Evolutionary conservation across 1,139 yeast species (phyloP).

Genomic region (Citeromyces hawaiiensis): DNA sequence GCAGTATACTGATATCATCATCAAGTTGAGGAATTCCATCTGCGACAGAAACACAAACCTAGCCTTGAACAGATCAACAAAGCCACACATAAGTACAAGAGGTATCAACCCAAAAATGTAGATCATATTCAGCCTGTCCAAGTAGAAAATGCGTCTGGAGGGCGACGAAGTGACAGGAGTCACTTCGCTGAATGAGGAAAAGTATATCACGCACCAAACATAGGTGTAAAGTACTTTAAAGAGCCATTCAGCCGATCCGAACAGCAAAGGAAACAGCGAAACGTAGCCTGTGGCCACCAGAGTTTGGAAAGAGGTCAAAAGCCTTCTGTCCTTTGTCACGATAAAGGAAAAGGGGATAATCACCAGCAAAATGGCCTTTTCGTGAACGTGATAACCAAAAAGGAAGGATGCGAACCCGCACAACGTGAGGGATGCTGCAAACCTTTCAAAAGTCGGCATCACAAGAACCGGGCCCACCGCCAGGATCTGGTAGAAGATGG

Average conservation of each 20-base stretch:
- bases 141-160: conserved; percentile 32
- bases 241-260: conserved; percentile 67
- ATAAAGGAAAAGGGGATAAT: conserved; percentile 84
- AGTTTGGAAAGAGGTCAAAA: conserved; percentile 53
- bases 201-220: conserved; percentile 75
- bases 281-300: conserved; percentile 75
- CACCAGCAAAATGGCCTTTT: conserved; percentile 80
- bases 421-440: conserved; percentile 71
- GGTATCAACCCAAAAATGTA: conserved; percentile 63
- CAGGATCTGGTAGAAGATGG: conserved; percentile 68
- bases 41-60: conserved; percentile 34
- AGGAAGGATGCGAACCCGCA: conserved; percentile 88
- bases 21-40: conserved; percentile 63
- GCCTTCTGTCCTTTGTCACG: conserved; percentile 56
- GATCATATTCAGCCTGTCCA: conserved; percentile 58
- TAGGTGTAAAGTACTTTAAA: conserved; percentile 69
- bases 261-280: conserved; percentile 78
- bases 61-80: conserved; percentile 43
- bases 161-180: conserved; percentile 40
- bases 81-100: conserved; percentile 38
- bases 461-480: conserved; percentile 67
- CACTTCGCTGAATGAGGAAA: conserved; percentile 57
- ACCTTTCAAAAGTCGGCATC: conserved; percentile 66
- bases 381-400: conserved; percentile 99
- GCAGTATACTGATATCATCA: conserved; percentile 79